phyloP scores from a whole-genome alignment of 2,329 filamentous ascomycete species.

The Cordyceps farinosa region DNA sequence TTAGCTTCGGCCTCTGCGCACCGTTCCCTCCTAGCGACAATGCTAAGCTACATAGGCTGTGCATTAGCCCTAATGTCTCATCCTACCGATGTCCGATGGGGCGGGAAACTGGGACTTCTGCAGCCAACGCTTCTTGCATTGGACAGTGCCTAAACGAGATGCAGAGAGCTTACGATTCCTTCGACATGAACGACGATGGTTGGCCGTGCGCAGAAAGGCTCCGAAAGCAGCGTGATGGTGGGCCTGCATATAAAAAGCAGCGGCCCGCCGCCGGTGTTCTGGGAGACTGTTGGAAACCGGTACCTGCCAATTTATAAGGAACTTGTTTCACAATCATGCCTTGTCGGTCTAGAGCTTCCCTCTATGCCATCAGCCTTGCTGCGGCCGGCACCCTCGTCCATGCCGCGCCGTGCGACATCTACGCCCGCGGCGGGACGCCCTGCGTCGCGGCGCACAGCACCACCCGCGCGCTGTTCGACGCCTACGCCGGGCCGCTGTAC shows the following conservation, averaged over 20 bases:
- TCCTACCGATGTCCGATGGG: not conserved
- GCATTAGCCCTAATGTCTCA: not conserved
- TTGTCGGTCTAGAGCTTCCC: not conserved
- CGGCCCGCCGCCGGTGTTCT: not conserved
- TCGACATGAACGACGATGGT: not conserved
- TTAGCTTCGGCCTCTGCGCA: not conserved
- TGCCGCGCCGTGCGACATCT: constrained; percentile 59
- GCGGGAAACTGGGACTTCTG: not conserved
- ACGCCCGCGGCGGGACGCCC: constrained; percentile 52
- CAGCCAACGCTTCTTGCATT: not conserved
- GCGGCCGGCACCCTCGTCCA: constrained; percentile 38
- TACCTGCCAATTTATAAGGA: not conserved
- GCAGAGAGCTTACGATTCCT: not conserved
- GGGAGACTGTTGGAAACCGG: not conserved
- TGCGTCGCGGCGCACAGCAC: constrained; percentile 61
- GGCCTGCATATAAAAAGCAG: not conserved
- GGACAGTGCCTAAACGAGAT: not conserved
- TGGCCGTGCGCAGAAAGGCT: not conserved
- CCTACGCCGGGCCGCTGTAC: constrained; percentile 52
- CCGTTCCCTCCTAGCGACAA: not conserved
- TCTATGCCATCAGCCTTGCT: constrained; percentile 30
- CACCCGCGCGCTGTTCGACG: constrained; percentile 56
- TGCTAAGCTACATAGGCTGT: not conserved
- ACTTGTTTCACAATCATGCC: not conserved
- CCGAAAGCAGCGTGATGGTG: too few species aligned